Evolutionary conservation across 176 grass and related monocot genomes (phyloP), one percentile per base, ranked within the genome.

Genomic region (Avena eriantha): DNA sequence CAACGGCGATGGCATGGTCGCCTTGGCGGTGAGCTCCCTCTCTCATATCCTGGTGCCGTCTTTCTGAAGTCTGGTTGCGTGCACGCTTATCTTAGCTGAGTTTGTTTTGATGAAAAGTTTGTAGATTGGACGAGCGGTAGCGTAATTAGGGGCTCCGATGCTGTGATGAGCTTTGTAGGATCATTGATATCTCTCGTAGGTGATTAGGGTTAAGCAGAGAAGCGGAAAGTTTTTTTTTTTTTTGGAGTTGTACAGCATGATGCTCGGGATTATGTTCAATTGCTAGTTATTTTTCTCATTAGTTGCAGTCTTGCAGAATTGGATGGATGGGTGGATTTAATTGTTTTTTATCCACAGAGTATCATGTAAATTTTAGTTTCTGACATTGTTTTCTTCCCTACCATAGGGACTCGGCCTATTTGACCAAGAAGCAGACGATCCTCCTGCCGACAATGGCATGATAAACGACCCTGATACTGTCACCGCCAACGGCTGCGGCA

Each of bases 1-100:
- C 23, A 15, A 18, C 39, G 73, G 36, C 10, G 53, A 76, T 16
- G 50, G 21, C 50, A 66, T 77, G 49, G 72, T 76, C 56, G 72
- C 78, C 39, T 15, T 90, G 72, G 88, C 83, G 88, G 83, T 90
- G 78, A 82, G 78, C 19, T 49, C 19, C 69, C 41, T 0, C 21
- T 10, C 2, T 21, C 47, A 23, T 18, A 39, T 43, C 35, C 77
- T 13, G 26, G 39, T 86, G 76, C 68, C 88, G 78, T 86, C 39
- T 3, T 1, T 86, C 10, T 41, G 51, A 82, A 60, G 60, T 61
- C 57, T 77, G 5, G 29, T 90, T 86, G 77, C 45, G 45, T 47
- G 45, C 45, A 47, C 45, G 45, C 45, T 47, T 47, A 10, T 47
- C 45, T 47, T 47, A 47, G 45, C 9, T 10, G 18, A 58, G 57